These are phyloP conservation scores for Batrachochytrium dendrobatidis DNA, from an alignment of 371 early-diverging fungal species.

Conservation along the genomic window DNA sequence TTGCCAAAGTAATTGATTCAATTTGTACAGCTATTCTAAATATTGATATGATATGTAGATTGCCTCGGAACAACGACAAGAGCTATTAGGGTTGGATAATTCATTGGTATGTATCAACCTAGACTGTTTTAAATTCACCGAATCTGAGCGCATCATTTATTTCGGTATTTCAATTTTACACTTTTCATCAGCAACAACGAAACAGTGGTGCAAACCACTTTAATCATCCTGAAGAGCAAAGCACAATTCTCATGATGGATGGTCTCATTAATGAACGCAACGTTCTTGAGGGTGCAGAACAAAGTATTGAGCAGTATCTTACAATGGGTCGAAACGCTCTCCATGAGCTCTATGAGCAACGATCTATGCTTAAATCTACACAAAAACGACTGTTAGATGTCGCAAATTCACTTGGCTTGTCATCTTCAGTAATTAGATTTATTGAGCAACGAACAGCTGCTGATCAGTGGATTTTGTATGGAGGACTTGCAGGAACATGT, in stretches of 20 bases:
- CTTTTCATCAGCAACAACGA: too few species aligned
- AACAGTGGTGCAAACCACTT: too few species aligned
- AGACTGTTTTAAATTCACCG: too few species aligned
- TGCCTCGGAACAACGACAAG: slow-evolving; percentile 16
- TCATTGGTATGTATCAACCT: slow-evolving; percentile 22
- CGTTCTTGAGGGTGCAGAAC: slow-evolving; percentile 51
- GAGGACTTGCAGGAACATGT: slow-evolving; percentile 55
- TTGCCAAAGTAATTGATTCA: too few species aligned
- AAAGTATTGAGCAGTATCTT: slow-evolving; percentile 64
- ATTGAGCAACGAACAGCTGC: slow-evolving; percentile 73
- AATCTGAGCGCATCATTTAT: too few species aligned
- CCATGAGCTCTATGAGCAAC: slow-evolving; percentile 68
- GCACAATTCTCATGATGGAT: slow-evolving; percentile 20
- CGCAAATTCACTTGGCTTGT: slow-evolving; percentile 73
- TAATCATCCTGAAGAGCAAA: slow-evolving; percentile 7
- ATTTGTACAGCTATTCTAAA: background rate
- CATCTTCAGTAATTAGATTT: slow-evolving; percentile 70
- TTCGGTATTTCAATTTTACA: too few species aligned
- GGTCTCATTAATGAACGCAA: slow-evolving; percentile 32
- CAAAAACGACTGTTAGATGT: slow-evolving; percentile 69
- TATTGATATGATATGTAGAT: background rate
- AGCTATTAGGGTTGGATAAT: slow-evolving; percentile 20
- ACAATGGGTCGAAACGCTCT: slow-evolving; percentile 60
- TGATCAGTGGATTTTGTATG: slow-evolving; percentile 77
- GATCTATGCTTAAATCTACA: slow-evolving; percentile 74